Evolutionary conservation across 148 eudicot genomes (phyloP).

Genomic region (Amaranthus cruentus): DNA sequence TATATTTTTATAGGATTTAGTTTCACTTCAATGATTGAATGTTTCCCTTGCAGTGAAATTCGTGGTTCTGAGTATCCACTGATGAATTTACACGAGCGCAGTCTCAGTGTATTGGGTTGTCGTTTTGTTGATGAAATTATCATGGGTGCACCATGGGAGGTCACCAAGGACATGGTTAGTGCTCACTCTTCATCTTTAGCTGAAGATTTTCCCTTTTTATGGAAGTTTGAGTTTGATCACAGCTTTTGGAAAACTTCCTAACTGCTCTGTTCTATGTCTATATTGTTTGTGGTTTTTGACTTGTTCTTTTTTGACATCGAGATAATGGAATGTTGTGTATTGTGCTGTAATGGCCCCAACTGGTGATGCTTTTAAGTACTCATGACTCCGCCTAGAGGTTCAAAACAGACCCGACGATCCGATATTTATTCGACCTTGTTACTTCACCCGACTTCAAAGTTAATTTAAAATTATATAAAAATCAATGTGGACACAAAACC

Average conservation of each 20-base stretch:
- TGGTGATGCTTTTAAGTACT: too few relatives aligned
- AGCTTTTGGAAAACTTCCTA: background rate
- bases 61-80: conserved; percentile 71
- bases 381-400: too few relatives aligned
- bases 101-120: conserved; percentile 85
- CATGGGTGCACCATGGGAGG: conserved; percentile 91
- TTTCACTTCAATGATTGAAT: conserved; percentile 10
- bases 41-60: conserved; percentile 54
- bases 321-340: too few relatives aligned
- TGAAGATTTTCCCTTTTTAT: background rate
- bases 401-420: too few relatives aligned
- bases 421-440: too few relatives aligned
- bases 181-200: conserved; percentile 7
- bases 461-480: too few relatives aligned
- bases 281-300: too few relatives aligned
- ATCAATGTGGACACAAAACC: too few relatives aligned
- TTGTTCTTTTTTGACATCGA: too few relatives aligned
- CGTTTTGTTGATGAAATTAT: conserved; percentile 94
- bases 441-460: too few relatives aligned
- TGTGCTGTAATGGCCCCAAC: too few relatives aligned
- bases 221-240: background rate
- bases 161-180: conserved; percentile 81
- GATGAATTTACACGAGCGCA: conserved; percentile 93
- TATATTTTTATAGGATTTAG: background rate
- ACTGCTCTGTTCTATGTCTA: too few relatives aligned